Conservation (phyloP, 2,329 filamentous ascomycete species). For the Paecilomyces niveus region DNA sequence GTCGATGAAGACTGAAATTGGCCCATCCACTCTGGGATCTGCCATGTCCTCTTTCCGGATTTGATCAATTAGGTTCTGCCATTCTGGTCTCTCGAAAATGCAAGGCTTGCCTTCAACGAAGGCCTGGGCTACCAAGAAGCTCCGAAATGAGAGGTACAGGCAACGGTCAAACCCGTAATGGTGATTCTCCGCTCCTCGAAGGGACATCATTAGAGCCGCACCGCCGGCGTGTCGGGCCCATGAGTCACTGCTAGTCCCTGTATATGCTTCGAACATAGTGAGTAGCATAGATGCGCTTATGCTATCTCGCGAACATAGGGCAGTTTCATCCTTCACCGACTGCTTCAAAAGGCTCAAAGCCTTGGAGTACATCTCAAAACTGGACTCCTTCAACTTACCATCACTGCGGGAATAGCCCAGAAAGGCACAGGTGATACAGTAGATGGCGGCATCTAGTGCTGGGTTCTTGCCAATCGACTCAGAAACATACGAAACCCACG, state of each 20-base stretch:
- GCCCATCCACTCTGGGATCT: conserved; percentile 10
- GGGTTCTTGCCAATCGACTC: conserved; percentile 13
- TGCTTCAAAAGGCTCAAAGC: conserved; percentile 22
- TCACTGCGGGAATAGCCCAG: conserved; percentile 18
- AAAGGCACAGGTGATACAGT: conserved; percentile 22
- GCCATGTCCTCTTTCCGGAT: conserved; percentile 21
- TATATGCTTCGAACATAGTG: conserved; percentile 28
- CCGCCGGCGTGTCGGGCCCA: conserved; percentile 29
- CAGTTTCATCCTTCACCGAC: conserved; percentile 14
- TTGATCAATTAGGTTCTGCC: conserved; percentile 19
- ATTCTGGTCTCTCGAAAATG: conserved; percentile 23
- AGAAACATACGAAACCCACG: conserved; percentile 15
- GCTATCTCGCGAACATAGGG: conserved; percentile 21
- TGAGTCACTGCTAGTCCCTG: conserved; percentile 21
- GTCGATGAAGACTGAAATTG: conserved; percentile 16
- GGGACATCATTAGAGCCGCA: conserved; percentile 22
- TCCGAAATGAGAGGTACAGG: conserved; percentile 27
- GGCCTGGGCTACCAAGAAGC: conserved; percentile 25
- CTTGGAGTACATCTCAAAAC: conserved; percentile 22
- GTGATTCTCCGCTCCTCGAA: conserved; percentile 23
- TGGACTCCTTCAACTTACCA: conserved; percentile 16
- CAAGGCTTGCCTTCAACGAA: conserved; percentile 22
- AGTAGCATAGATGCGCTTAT: conserved; percentile 26
- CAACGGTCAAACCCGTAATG: conserved; percentile 23
- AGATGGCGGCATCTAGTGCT: conserved; percentile 18